phyloP scores from a whole-genome alignment of 2,329 filamentous ascomycete genomes.

The Aspergillus quadricinctus region DNA sequence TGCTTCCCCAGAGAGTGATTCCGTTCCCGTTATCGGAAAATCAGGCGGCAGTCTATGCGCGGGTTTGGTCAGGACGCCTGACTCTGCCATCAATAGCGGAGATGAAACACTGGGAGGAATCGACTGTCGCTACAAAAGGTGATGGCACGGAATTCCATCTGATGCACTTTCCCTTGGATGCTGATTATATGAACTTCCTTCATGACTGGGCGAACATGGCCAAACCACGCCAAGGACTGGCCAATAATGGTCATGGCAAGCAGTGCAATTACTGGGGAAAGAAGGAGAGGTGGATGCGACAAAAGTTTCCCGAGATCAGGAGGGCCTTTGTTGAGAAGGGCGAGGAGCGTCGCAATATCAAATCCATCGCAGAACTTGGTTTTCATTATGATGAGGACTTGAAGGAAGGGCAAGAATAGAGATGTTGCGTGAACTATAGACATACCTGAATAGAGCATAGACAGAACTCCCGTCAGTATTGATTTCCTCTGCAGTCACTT shows the following conservation, averaged over 20 bases:
- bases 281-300: constrained; percentile 67
- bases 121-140: constrained; percentile 40
- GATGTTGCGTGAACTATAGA: neutral
- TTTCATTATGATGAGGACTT: constrained; percentile 53
- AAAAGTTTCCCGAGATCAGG: constrained; percentile 65
- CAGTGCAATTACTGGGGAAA: constrained; percentile 67
- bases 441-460: neutral
- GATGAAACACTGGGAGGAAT: constrained; percentile 66
- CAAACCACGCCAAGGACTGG: constrained; percentile 32
- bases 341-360: constrained; percentile 53
- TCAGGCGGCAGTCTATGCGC: constrained; percentile 71
- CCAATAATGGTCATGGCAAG: constrained; percentile 55
- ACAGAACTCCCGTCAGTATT: neutral
- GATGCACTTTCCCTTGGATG: constrained; percentile 47
- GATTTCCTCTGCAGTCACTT: neutral
- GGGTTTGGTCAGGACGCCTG: constrained; percentile 70
- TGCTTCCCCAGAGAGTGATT: constrained; percentile 76
- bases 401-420: constrained; percentile 11
- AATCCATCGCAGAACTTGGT: constrained; percentile 66
- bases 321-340: constrained; percentile 66
- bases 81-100: constrained; percentile 56
- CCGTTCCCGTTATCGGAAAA: constrained; percentile 78
- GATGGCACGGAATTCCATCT: constrained; percentile 51
- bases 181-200: constrained; percentile 43
- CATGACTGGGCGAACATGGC: constrained; percentile 41